Evolutionary conservation across 495 filamentous ascomycete genomes (phyloP), one percentile per base, ranked within the genome.

Genomic region (Lasiosphaeria miniovina): DNA sequence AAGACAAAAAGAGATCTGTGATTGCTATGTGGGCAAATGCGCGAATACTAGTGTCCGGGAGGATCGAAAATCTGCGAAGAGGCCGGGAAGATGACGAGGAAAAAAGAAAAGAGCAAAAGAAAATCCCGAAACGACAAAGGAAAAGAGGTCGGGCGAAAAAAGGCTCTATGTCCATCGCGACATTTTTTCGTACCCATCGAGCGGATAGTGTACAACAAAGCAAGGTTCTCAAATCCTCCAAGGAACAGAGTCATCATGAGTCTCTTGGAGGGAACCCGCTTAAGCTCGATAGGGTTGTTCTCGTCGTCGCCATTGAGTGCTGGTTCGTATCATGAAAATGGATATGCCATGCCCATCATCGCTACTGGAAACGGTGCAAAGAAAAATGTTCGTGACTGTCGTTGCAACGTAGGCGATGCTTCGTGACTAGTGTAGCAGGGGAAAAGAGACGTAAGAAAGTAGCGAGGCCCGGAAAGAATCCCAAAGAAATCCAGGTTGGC

Each of bases 181-280:
- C 59, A 24, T 49, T 36, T 52, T 33, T 45, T 41, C 24, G 52
- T 56, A 61, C 54, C 63, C 53, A 67, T 66, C 69, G 69, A 69
- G 69, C 62, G 52, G 62, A 63, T 72, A 72, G 64, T 72, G 70
- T 72, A 72, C 68, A 72, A 72, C 70, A 68, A 69, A 72, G 70
- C 64, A 58, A 56, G 48, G 54, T 62, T 51, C 48, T 43, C 60
- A 48, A 62, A 54, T 15, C 12, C 43, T 32, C 24, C 24, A 38
- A 54, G 35, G 40, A 59, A 14, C 8, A 11, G 43, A 46, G 15
- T 46, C 43, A 43, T 60, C 58, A 48, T 57, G 17, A 61, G 55
- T 59, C 34, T 59, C 52, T 59, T 46, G 8, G 6, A 49, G n/a
- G n/a, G 50, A 48, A 31, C 51, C 41, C 41, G 58, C 64, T 67